Evolutionary conservation across 2,329 filamentous ascomycete species (phyloP).

Genomic region (Penicillium expansum): DNA sequence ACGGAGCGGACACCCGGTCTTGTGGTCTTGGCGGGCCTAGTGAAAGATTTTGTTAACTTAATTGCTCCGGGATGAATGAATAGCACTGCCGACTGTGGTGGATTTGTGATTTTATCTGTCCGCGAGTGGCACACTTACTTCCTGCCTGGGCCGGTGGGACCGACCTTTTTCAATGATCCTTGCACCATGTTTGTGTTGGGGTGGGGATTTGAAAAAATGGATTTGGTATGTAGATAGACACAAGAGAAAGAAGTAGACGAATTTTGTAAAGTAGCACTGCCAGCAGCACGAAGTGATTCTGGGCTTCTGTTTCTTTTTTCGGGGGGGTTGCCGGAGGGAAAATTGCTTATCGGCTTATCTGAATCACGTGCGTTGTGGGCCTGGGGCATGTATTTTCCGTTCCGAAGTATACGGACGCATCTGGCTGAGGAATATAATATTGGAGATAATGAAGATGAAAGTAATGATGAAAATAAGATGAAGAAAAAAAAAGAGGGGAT

Average conservation of each 20-base stretch:
- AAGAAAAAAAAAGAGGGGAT: too few species aligned
- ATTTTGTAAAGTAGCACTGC: conserved; percentile 12
- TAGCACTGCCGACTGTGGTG: not conserved
- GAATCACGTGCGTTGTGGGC: not conserved
- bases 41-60: not conserved
- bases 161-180: conserved; percentile 48
- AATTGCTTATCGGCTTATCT: conserved; percentile 13
- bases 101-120: not conserved
- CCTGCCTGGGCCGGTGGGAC: conserved; percentile 39
- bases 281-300: conserved; percentile 18
- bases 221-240: not conserved
- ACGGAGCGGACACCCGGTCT: conserved; percentile 62
- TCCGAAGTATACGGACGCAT: conserved; percentile 3
- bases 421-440: not conserved
- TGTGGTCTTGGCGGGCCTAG: conserved; percentile 42
- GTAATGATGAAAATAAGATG: too few species aligned
- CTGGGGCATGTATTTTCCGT: not conserved
- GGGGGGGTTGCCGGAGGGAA: conserved; percentile 10
- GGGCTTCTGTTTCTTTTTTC: conserved; percentile 1
- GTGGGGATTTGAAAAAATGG: not conserved
- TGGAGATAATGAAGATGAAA: not conserved
- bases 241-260: not conserved
- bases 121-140: conserved; percentile 13
- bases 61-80: not conserved
- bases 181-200: conserved; percentile 43